phyloP scores from a whole-genome alignment of 2,329 filamentous ascomycete species.

The Arachnomyces sp. region DNA sequence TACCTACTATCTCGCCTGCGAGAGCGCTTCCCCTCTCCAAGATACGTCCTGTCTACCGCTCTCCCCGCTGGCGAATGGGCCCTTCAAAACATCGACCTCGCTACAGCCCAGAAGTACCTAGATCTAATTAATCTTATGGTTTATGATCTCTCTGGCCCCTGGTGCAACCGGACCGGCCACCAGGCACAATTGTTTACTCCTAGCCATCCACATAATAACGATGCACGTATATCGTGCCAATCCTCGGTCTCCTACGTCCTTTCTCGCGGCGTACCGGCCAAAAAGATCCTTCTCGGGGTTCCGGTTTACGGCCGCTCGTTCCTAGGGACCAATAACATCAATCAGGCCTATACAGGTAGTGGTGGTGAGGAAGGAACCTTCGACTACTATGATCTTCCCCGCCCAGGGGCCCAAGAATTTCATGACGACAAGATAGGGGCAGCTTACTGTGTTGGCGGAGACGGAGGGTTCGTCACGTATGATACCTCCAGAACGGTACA shows the following conservation, averaged over 20 bases:
- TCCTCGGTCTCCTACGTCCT: slow-evolving; percentile 60
- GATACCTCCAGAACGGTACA: slow-evolving; percentile 70
- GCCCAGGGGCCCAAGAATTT: slow-evolving; percentile 53
- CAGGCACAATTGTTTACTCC: slow-evolving; percentile 67
- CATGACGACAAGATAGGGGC: slow-evolving; percentile 62
- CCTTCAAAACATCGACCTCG: slow-evolving; percentile 62
- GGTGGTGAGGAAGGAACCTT: slow-evolving; percentile 63
- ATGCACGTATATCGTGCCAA: slow-evolving; percentile 53
- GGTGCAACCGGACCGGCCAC: slow-evolving; percentile 61
- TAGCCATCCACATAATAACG: slow-evolving; percentile 46
- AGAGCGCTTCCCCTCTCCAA: slow-evolving; percentile 58
- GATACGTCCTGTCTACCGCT: slow-evolving; percentile 63
- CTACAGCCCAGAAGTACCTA: slow-evolving; percentile 55
- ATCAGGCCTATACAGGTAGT: slow-evolving; percentile 49
- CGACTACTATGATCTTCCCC: slow-evolving; percentile 64
- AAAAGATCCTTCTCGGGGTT: slow-evolving; percentile 68
- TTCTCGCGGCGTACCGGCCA: slow-evolving; percentile 57
- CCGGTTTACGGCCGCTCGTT: slow-evolving; percentile 72
- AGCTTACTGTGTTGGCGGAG: slow-evolving; percentile 63
- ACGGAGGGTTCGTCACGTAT: slow-evolving; percentile 72
- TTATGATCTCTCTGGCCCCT: slow-evolving; percentile 70
- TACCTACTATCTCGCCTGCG: slow-evolving; percentile 60
- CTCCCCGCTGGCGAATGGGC: slow-evolving; percentile 61
- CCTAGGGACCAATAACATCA: slow-evolving; percentile 56
- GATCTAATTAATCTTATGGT: slow-evolving; percentile 73